These are phyloP conservation scores for Metarhizium album DNA, from an alignment of 2,329 filamentous ascomycete species.

Conservation along the genomic window DNA sequence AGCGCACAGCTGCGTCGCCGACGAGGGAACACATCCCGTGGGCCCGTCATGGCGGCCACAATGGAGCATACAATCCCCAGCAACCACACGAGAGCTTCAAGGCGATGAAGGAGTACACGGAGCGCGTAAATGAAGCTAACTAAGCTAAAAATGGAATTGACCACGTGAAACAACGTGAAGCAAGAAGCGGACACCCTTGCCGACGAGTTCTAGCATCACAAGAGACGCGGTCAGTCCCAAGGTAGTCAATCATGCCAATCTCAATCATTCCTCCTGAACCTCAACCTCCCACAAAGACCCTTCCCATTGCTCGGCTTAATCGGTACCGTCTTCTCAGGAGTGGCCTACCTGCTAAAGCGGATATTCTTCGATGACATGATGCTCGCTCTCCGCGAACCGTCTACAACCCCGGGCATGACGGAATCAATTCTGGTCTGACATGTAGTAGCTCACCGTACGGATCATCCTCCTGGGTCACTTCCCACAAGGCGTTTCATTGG, in stretches of 20 bases:
- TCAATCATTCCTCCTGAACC: not conserved
- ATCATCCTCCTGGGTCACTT: not conserved
- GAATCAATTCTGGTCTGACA: no score
- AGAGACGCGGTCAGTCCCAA: no score
- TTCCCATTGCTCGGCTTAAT: not conserved
- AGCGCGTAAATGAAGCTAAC: not conserved
- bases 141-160: not conserved
- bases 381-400: not conserved
- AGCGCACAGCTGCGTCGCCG: no score
- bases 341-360: not conserved
- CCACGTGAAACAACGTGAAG: not conserved
- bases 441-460: not conserved
- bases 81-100: not conserved
- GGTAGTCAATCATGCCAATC: no score
- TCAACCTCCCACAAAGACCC: not conserved
- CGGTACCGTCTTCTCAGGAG: not conserved
- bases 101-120: not conserved
- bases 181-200: not conserved
- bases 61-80: not conserved
- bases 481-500: not conserved
- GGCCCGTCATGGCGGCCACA: no score
- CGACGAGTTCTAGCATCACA: not conserved
- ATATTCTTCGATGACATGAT: constrained; percentile 1
- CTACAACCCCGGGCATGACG: not conserved
- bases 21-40: no score